These are phyloP conservation scores for Moringa oleifera DNA, from an alignment of 345 rosid genomes.

Conservation along the genomic window DNA sequence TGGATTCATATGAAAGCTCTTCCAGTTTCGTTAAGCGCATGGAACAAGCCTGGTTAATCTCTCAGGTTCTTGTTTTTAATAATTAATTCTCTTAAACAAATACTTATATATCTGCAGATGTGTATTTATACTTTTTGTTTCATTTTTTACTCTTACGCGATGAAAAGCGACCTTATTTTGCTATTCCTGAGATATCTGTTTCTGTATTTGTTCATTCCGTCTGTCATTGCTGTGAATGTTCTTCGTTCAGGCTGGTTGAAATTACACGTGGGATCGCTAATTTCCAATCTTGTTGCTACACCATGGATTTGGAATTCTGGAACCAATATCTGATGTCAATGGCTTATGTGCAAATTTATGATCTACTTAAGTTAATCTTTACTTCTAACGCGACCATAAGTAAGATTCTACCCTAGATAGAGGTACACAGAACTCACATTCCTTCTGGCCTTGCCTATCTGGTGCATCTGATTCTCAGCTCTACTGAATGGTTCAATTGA, in stretches of 20 bases:
- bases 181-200: too few species aligned
- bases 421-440: not conserved
- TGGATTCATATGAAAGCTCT: conserved; percentile 72
- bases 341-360: too few species aligned
- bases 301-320: too few species aligned
- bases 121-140: too few species aligned
- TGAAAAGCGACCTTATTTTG: too few species aligned
- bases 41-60: conserved; percentile 86
- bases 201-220: not conserved
- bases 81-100: too few species aligned
- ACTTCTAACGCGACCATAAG: too few species aligned
- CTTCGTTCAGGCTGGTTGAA: not conserved
- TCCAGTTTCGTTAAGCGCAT: conserved; percentile 70
- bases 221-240: not conserved
- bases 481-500: too few species aligned
- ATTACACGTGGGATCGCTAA: not conserved
- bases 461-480: not conserved
- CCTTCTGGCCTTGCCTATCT: not conserved
- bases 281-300: not conserved
- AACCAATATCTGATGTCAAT: too few species aligned
- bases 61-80: conserved; percentile 43
- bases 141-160: too few species aligned
- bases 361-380: too few species aligned
- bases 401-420: not conserved
- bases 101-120: too few species aligned